Evolutionary conservation across 176 grass and related monocot genomes (phyloP).

Genomic region (Raddia distichophylla): DNA sequence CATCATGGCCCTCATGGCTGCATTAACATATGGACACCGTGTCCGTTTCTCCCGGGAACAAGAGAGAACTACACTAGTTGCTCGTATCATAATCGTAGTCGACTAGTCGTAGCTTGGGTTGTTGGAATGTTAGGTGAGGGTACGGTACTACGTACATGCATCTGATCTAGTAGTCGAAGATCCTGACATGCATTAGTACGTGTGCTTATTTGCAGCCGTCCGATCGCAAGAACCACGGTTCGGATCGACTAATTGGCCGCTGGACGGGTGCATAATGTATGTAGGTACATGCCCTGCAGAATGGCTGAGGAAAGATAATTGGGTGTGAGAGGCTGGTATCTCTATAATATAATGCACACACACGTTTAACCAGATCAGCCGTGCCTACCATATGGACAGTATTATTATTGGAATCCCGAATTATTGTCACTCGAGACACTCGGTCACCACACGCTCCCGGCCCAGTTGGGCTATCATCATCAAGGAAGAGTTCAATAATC

Average conservation of each 20-base stretch:
- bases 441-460: conserved; percentile 9
- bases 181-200: no score
- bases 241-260: neutral
- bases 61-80: neutral
- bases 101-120: neutral
- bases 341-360: neutral
- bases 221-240: neutral
- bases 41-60: neutral
- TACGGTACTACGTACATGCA: no score
- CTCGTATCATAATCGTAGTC: no score
- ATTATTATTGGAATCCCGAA: neutral
- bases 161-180: neutral
- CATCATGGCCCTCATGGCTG: no score
- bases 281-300: no score
- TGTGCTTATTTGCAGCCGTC: neutral
- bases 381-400: neutral
- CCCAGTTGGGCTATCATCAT: neutral
- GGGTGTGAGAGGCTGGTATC: neutral
- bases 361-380: neutral
- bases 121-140: conserved; percentile 21
- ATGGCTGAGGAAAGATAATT: neutral
- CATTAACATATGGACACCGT: no score
- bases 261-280: no score
- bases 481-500: neutral
- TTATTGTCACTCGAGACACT: neutral